Base-by-base conservation (phyloP, 805 yeast genomes). In the Cyberlindnera meyerae region DNA sequence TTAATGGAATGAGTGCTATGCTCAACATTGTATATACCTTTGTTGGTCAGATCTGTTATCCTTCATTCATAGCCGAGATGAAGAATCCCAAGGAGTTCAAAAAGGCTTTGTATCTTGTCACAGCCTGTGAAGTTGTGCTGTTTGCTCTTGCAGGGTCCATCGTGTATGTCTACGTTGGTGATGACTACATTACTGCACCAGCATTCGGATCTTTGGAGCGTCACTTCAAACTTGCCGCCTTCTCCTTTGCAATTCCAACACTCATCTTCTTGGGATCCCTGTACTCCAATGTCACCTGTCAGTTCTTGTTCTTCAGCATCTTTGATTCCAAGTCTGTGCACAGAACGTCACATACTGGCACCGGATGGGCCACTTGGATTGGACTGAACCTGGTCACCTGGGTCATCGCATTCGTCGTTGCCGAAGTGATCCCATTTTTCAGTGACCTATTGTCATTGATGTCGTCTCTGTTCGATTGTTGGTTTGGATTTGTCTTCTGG, bases 401-500 rank as follows among this genome's bases (percentile, higher is more conserved):
- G 82, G 50, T 68, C 11, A 20, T 68, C 5, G 79, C 80, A 0
- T 77, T 74, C 43, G 56, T 75, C n/a, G 62, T 76, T 47, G 81
- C 80, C 2, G 79, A 76, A 51, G 81, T 73, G 21, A 75, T 76
- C 47, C 82, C 82, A n/a, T 75, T 76, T 54, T 76, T 76, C 56
- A 66, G 74, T 18, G 81, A 75, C 47, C 55, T 76, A 42, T 60
- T 76, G 24, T 66, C 79, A 4, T 58, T 76, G 47, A 75, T 76
- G 80, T 70, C 75, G 11, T 75, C 82, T 3, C 58, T 77, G 34
- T 76, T 76, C 48, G 82, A 76, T 53, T 75, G 81, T 52, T 77
- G 80, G 78, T 77, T 76, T 45, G 82, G 82, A 0, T 76, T 74
- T 47, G 73, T 75, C 6, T 76, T 75, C 47, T 76, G 82, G 82